Conservation (phyloP, 1,284 basidiomycete genomes). For the Heterobasidion irregulare region DNA sequence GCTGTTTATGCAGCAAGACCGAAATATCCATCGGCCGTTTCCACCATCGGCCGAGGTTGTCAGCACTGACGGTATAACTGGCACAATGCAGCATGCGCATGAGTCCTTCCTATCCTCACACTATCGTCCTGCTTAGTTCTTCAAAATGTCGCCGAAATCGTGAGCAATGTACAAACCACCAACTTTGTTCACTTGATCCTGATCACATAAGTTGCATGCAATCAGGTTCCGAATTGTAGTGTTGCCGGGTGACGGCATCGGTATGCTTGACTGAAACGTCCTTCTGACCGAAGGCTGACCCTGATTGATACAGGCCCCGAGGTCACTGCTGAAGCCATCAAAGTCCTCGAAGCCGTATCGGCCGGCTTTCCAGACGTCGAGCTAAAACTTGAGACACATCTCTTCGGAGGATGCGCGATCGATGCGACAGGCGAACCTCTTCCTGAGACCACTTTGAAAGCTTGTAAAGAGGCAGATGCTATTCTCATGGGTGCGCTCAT, state of each 20-base stretch:
- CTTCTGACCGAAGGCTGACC: conserved; percentile 1
- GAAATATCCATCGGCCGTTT: not conserved
- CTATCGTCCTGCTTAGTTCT: not conserved
- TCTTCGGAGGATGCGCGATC: conserved; percentile 93
- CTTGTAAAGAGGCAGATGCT: conserved; percentile 85
- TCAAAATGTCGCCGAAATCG: conserved; percentile 8
- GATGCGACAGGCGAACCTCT: conserved; percentile 82
- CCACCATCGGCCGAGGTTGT: too few species aligned
- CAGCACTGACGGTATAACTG: too few species aligned
- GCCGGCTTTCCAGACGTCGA: conserved; percentile 53
- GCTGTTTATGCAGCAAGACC: not conserved
- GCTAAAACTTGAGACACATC: conserved; percentile 70
- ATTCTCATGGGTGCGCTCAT: conserved; percentile 74
- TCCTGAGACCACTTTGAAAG: conserved; percentile 79
- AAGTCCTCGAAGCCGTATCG: conserved; percentile 76
- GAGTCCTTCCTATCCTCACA: not conserved
- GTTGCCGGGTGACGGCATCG: conserved; percentile 95
- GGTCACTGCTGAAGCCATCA: conserved; percentile 84
- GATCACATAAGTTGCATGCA: too few species aligned
- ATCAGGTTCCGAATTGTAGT: conserved; percentile 79
- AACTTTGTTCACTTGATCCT: not conserved
- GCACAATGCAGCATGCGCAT: not conserved
- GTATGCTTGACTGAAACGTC: conserved; percentile 27
- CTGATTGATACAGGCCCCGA: conserved; percentile 67
- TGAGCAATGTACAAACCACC: not conserved